Percentiles rank a stretch among this genome's conserved stretches.
Conservation (phyloP, 2,329 filamentous ascomycete species). For the Fusarium multiceps region DNA sequence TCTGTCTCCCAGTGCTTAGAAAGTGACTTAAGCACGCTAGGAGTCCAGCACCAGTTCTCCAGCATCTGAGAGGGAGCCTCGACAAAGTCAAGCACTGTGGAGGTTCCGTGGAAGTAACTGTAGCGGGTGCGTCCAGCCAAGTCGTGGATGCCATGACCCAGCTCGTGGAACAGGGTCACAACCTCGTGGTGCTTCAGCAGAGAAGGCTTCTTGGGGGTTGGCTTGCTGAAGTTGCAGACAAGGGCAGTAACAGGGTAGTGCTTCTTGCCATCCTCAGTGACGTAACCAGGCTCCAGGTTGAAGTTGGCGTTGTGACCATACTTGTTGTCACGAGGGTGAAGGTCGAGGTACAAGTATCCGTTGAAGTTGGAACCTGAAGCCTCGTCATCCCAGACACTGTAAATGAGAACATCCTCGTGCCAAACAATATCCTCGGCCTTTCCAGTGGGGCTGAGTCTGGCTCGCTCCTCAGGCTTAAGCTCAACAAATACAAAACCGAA, state of each 20-base stretch:
- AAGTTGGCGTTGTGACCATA: constrained; percentile 90
- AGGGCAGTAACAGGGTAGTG: constrained; percentile 82
- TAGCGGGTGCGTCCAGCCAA: constrained; percentile 71
- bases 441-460: constrained; percentile 72
- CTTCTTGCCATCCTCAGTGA: constrained; percentile 73
- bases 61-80: constrained; percentile 80
- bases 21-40: constrained; percentile 71
- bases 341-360: constrained; percentile 85
- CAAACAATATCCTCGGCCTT: constrained; percentile 79
- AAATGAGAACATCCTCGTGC: constrained; percentile 86
- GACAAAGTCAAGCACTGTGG: constrained; percentile 75
- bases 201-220: constrained; percentile 78
- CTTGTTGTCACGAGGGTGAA: constrained; percentile 83
- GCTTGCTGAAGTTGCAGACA: constrained; percentile 88
- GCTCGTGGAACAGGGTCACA: constrained; percentile 83
- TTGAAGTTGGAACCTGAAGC: constrained; percentile 77
- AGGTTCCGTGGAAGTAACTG: constrained; percentile 75
- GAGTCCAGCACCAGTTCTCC: constrained; percentile 81
- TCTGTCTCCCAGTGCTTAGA: constrained; percentile 79
- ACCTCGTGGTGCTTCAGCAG: constrained; percentile 87
- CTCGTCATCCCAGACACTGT: constrained; percentile 84
- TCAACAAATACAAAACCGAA: constrained; percentile 84
- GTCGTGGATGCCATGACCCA: constrained; percentile 78
- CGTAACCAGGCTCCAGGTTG: constrained; percentile 79
- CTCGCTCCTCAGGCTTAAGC: constrained; percentile 73